Evolutionary conservation across 495 filamentous ascomycete genomes (phyloP).

Genomic region (Neurospora sp.): DNA sequence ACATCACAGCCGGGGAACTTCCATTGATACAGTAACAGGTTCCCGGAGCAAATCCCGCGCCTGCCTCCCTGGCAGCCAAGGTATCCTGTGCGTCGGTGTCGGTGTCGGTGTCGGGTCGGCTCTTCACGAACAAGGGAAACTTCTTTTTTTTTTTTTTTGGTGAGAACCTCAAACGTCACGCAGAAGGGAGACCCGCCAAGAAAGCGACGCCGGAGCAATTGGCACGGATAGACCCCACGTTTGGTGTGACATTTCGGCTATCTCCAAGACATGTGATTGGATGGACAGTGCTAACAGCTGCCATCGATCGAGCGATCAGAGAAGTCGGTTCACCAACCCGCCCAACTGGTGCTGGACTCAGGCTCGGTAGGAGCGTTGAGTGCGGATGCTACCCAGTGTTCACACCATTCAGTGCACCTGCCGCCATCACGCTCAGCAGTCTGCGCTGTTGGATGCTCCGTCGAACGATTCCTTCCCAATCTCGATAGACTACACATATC

Average conservation of each 20-base stretch:
- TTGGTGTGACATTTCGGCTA: neutral
- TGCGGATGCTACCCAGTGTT: neutral
- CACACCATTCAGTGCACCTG: neutral
- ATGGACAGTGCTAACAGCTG: neutral
- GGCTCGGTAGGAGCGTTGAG: neutral
- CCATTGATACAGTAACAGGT: neutral
- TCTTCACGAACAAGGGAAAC: neutral
- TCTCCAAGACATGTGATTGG: neutral
- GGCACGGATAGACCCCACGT: neutral
- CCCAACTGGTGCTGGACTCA: neutral
- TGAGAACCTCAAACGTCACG: neutral
- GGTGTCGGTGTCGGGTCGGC: neutral
- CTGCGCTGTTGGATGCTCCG: neutral
- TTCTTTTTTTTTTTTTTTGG: neutral
- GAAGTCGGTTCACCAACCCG: neutral
- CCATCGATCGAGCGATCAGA: neutral
- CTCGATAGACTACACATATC: neutral
- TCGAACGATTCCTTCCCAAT: neutral
- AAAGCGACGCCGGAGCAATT: neutral
- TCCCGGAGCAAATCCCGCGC: neutral
- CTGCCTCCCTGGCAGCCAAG: neutral
- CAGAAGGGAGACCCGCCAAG: neutral
- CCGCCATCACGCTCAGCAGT: neutral
- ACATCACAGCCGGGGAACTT: neutral
- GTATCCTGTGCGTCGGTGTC: neutral